A percentile compares a stretch with the other conserved stretches of the same genome.
Evolutionary conservation across 495 filamentous ascomycete species (phyloP).

Genomic region (Hypoxylon fragiforme): DNA sequence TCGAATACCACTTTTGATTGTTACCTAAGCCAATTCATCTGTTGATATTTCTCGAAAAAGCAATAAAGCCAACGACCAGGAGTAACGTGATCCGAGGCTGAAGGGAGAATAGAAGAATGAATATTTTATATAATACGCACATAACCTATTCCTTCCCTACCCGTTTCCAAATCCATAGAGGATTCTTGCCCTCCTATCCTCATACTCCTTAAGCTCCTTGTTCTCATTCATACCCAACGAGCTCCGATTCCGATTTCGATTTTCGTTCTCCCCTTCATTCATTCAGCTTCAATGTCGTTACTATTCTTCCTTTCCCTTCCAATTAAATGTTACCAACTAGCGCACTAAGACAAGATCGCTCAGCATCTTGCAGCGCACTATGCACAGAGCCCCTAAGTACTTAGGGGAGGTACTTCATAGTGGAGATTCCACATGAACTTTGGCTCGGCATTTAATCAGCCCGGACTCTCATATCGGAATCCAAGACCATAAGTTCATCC

Average conservation of each 20-base stretch:
- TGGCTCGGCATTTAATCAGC: constrained; percentile 24
- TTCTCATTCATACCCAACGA: constrained; percentile 1
- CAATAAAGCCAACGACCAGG: too few species aligned
- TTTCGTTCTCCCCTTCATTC: neutral
- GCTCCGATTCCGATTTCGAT: neutral
- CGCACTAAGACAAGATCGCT: constrained; percentile 8
- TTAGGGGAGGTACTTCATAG: too few species aligned
- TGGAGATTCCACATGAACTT: constrained; percentile 4
- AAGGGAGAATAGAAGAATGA: neutral
- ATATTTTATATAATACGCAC: constrained; percentile 10
- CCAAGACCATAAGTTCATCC: neutral
- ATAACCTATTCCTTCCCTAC: neutral
- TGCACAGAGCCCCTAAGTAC: neutral
- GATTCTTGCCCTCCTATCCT: neutral
- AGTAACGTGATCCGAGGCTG: too few species aligned
- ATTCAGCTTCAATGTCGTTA: neutral
- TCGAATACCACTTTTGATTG: too few species aligned
- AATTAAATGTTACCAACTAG: constrained; percentile 8
- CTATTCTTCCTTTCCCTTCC: neutral
- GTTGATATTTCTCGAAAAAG: too few species aligned
- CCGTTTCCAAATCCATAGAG: neutral
- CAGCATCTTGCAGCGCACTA: constrained; percentile 7
- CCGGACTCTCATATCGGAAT: neutral
- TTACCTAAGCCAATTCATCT: too few species aligned
- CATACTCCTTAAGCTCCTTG: neutral